A percentile compares a stretch with the other conserved stretches of the same genome.
Evolutionary conservation across 495 filamentous ascomycete genomes (phyloP).

Genomic region (Daldinia childiae): DNA sequence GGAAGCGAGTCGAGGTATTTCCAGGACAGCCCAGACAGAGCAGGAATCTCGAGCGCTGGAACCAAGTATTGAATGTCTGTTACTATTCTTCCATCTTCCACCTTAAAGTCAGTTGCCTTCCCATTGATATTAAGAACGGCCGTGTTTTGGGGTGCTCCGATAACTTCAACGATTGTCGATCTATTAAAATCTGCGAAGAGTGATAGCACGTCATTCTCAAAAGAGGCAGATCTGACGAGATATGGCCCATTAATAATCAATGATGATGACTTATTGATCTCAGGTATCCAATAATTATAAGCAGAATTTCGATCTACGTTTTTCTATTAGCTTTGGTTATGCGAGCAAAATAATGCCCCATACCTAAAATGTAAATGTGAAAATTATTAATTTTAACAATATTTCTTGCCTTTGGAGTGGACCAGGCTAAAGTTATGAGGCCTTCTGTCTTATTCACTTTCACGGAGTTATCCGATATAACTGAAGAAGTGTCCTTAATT

Average conservation of each 20-base stretch:
- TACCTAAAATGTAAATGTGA: conserved; percentile 62
- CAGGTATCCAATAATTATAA: conserved; percentile 77
- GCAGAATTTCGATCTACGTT: conserved; percentile 67
- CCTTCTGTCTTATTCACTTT: conserved; percentile 49
- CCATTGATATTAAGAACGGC: conserved; percentile 69
- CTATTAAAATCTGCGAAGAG: conserved; percentile 76
- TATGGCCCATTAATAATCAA: conserved; percentile 78
- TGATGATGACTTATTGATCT: conserved; percentile 53
- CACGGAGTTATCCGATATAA: conserved; percentile 52
- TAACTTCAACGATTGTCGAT: conserved; percentile 69
- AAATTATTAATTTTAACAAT: conserved; percentile 63
- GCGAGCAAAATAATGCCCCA: neutral
- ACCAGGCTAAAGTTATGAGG: conserved; percentile 47
- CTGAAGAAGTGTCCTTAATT: conserved; percentile 57
- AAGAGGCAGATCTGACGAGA: conserved; percentile 69
- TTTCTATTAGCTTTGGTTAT: neutral
- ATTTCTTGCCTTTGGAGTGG: conserved; percentile 25
- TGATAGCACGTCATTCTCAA: conserved; percentile 61
- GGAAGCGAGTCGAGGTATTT: conserved; percentile 75
- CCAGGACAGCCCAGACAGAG: conserved; percentile 67
- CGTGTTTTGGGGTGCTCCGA: conserved; percentile 64
- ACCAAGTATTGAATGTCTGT: conserved; percentile 61
- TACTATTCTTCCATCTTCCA: conserved; percentile 48
- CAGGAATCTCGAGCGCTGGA: conserved; percentile 63
- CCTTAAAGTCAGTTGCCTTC: conserved; percentile 60